Base-by-base conservation (phyloP, 768 basidiomycete genomes). In the Kondoa malvinella region DNA sequence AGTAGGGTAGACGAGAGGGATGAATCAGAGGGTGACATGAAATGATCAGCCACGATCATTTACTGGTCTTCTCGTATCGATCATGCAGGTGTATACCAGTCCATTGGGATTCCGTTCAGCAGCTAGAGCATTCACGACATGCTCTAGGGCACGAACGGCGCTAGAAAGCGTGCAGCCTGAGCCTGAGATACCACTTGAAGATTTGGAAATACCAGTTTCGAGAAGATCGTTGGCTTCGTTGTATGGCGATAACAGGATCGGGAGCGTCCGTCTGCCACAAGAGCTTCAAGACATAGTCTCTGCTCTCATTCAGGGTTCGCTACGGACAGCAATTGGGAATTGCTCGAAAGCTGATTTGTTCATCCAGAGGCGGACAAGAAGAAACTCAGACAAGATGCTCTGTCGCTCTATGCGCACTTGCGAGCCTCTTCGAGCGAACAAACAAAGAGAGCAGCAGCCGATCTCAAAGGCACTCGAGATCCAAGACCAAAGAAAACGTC, bases 351-450 rank as follows among this genome's bases (percentile, higher is more conserved):
- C 16, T 66, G 32, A n/a, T 27, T 50, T 3, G 16, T 25, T 15
- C 4, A 26, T 21, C 8, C 65, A 69, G 70, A 69, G 69, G 64
- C 69, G 66, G 70, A 75, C 66, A 70, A 69, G 57, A 66, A 25
- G 67, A 88, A 87, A 81, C 30, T 82, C 82, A 62, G 83, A 86
- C 76, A 89, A 85, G 76, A 77, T 78, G 25, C 80, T 80, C 62
- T 77, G 89, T 27, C 88, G 82, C 69, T 83, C 78, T 67, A 88
- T 89, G 74, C 87, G 84, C 21, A 83, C 82, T 75, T 85, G 86
- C 29, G 80, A 21, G 66, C 64, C 34, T 50, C 65, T 12, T 58
- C 57, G 2, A 66, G 70, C 31, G 63, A 66, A 17, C 68, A 72
- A 17, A 31, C 12, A 8, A 50, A 50, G 21, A 50, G n/a, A 33